phyloP scores from a whole-genome alignment of 306 rosid genomes.

The Cyclanthera cordifolia region DNA sequence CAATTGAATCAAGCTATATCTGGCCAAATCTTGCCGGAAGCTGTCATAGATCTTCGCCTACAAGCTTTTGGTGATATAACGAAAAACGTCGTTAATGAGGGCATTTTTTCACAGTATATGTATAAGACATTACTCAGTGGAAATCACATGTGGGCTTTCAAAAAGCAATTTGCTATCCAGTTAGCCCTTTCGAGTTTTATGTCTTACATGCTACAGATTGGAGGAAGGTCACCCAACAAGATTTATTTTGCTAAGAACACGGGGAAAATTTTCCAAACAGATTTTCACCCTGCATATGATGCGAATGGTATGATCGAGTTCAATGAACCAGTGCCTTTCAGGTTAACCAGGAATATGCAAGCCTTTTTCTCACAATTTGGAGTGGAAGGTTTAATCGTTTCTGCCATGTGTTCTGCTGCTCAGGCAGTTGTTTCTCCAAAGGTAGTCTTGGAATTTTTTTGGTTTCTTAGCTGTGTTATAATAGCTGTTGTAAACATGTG shows the following conservation, averaged over 20 bases:
- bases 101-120: constrained; percentile 93
- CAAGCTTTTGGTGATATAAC: constrained; percentile 78
- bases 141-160: constrained; percentile 95
- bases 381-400: constrained; percentile 93
- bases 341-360: constrained; percentile 96
- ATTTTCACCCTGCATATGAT: constrained; percentile 96
- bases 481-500: neutral
- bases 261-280: constrained; percentile 92
- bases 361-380: constrained; percentile 88
- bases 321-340: constrained; percentile 93
- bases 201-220: constrained; percentile 93
- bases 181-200: constrained; percentile 91
- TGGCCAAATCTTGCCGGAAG: constrained; percentile 79
- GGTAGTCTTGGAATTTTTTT: constrained; percentile 25
- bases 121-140: constrained; percentile 86
- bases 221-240: constrained; percentile 98
- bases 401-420: constrained; percentile 98
- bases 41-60: constrained; percentile 84
- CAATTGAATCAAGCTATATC: constrained; percentile 89
- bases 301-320: constrained; percentile 83
- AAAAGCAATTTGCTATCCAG: constrained; percentile 96
- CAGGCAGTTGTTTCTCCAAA: constrained; percentile 94
- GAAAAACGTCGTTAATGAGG: constrained; percentile 60
- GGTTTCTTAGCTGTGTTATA: neutral
- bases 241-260: constrained; percentile 94